A percentile compares a stretch with the other conserved stretches of the same genome.
Conservation (phyloP, 495 filamentous ascomycete genomes). For the Penicillium alfredii region DNA sequence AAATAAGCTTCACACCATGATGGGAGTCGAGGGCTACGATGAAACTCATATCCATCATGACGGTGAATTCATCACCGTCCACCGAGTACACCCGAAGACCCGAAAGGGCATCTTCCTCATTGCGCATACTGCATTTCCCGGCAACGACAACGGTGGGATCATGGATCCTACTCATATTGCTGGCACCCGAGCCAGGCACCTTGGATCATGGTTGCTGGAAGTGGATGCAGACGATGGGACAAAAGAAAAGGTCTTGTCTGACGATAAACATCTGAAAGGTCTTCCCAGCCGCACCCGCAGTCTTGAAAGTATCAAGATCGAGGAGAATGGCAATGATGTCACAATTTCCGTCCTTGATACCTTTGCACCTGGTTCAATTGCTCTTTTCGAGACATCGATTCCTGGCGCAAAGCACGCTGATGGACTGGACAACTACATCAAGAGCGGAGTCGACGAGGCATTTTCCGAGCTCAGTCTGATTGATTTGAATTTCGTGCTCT, state of each 20-base stretch:
- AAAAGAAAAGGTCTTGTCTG: conserved; percentile 55
- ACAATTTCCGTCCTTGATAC: conserved; percentile 71
- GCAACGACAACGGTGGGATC: conserved; percentile 69
- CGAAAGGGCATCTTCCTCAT: conserved; percentile 91
- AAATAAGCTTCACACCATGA: conserved; percentile 85
- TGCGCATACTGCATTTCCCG: conserved; percentile 90
- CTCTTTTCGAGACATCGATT: conserved; percentile 93
- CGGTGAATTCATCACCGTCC: conserved; percentile 90
- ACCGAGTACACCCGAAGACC: conserved; percentile 84
- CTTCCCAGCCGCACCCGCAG: conserved; percentile 74
- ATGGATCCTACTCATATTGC: conserved; percentile 70
- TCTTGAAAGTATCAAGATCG: conserved; percentile 62
- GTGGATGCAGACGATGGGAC: conserved; percentile 66
- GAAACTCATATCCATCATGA: conserved; percentile 98
- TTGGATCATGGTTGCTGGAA: conserved; percentile 85
- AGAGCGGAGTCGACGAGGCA: conserved; percentile 71
- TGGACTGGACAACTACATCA: conserved; percentile 77
- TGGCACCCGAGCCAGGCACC: conserved; percentile 65
- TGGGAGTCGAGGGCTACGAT: conserved; percentile 89
- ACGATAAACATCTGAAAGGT: conserved; percentile 67
- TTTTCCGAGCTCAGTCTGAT: conserved; percentile 66
- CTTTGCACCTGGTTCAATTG: conserved; percentile 89
- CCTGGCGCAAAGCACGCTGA: conserved; percentile 71
- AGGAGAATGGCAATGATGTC: conserved; percentile 62
- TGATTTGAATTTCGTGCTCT: conserved; percentile 89